Percentiles rank a stretch among this genome's conserved stretches.
phyloP scores from a whole-genome alignment of 2,329 filamentous ascomycete species.

The Calonectria crousiana region DNA sequence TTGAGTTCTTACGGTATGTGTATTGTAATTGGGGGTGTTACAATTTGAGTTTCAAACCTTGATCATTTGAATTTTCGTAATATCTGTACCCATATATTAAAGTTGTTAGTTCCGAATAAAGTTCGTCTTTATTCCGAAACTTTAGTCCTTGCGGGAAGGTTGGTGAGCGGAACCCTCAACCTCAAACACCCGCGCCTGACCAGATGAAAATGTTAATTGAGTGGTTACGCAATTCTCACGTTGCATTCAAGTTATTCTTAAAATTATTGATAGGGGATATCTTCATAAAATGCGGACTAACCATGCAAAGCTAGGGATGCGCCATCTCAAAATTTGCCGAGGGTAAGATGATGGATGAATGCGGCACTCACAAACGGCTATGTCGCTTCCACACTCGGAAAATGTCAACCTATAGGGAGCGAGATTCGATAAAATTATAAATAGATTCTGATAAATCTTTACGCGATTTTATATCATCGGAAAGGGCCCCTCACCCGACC shows the following conservation, averaged over 20 bases:
- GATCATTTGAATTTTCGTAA: too few relatives aligned
- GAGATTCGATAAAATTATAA: background rate
- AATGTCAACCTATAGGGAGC: background rate
- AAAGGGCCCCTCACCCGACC: background rate
- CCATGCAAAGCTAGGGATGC: too few relatives aligned
- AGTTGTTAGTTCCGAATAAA: too few relatives aligned
- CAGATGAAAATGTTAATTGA: background rate
- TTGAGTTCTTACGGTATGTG: too few relatives aligned
- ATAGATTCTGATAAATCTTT: background rate
- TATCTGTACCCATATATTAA: too few relatives aligned
- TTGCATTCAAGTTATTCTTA: background rate
- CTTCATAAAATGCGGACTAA: background rate
- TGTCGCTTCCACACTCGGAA: background rate
- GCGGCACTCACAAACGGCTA: background rate
- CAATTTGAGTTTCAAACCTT: too few relatives aligned
- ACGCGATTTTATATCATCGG: background rate
- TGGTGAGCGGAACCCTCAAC: too few relatives aligned
- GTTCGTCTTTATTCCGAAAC: too few relatives aligned
- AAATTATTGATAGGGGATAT: background rate
- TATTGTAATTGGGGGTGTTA: too few relatives aligned
- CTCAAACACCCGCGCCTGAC: background rate
- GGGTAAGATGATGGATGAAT: too few relatives aligned
- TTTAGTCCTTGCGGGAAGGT: too few relatives aligned
- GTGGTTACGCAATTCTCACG: background rate
- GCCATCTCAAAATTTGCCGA: too few relatives aligned